Conservation (phyloP, 345 rosid species). For the Citrus inodora region DNA sequence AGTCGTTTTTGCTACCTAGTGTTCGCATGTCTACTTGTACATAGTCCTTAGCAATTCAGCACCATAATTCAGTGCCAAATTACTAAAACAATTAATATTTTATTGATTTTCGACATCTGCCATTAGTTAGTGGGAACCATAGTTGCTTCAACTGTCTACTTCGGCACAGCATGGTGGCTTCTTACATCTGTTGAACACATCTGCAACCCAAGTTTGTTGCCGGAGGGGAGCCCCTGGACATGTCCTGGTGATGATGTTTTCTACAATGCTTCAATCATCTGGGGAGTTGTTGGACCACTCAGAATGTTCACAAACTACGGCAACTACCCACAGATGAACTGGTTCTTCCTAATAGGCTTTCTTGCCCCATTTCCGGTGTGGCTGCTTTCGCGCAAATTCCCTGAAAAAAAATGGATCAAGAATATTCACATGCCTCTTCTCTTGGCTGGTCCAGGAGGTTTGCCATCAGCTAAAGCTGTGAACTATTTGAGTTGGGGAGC, state of each 20-base stretch:
- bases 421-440: constrained; percentile 39
- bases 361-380: constrained; percentile 44
- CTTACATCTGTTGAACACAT: constrained; percentile 38
- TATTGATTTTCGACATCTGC: background rate
- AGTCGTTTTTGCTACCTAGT: too few species aligned
- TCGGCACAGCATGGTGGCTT: constrained; percentile 54
- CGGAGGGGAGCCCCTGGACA: constrained; percentile 52
- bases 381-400: constrained; percentile 34
- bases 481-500: constrained; percentile 37
- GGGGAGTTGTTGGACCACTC: constrained; percentile 55
- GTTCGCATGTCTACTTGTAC: too few species aligned
- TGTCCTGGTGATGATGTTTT: constrained; percentile 44
- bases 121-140: constrained; percentile 39
- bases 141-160: constrained; percentile 40
- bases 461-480: constrained; percentile 35
- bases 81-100: background rate
- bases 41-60: too few species aligned
- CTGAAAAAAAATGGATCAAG: constrained; percentile 39
- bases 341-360: constrained; percentile 49
- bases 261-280: constrained; percentile 57
- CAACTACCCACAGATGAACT: constrained; percentile 43
- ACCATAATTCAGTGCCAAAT: too few species aligned
- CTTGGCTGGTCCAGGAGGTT: constrained; percentile 23
- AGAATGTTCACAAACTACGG: constrained; percentile 47
- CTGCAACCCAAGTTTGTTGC: constrained; percentile 31